These are phyloP conservation scores for Rhododendron griersonianum DNA, from an alignment of 148 eudicot genomes.

Conservation along the genomic window DNA sequence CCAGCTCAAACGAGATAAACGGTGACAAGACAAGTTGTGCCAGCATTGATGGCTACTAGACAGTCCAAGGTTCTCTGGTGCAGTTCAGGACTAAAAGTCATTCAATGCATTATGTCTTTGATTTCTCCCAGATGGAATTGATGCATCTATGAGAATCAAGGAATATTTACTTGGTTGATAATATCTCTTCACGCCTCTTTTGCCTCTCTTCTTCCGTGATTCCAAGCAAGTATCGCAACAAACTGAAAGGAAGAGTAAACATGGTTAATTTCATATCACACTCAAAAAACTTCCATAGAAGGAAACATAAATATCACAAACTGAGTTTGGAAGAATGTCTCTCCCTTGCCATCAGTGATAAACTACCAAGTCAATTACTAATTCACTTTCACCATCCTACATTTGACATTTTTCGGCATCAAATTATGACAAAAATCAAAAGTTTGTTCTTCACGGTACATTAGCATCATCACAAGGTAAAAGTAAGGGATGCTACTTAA, in stretches of 20 bases:
- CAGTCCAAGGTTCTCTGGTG: background rate
- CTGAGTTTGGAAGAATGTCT: background rate
- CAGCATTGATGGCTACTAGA: background rate
- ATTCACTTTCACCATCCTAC: background rate
- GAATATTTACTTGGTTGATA: constrained; percentile 69
- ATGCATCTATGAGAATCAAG: background rate
- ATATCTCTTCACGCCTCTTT: constrained; percentile 85
- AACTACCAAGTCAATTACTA: background rate
- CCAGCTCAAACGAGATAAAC: background rate
- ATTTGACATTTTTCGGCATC: background rate
- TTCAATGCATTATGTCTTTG: background rate
- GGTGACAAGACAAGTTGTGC: background rate
- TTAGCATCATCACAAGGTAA: background rate
- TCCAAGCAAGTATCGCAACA: constrained; percentile 77
- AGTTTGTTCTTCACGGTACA: background rate
- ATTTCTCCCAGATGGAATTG: background rate
- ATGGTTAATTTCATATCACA: background rate
- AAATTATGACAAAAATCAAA: background rate
- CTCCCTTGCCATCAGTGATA: background rate
- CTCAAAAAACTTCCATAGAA: background rate
- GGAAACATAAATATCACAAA: background rate
- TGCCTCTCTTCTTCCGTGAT: constrained; percentile 85
- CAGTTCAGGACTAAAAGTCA: background rate
- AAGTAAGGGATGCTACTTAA: background rate
- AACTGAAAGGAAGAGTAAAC: constrained; percentile 46